These are phyloP conservation scores for Saururus chinensis DNA, from an alignment of 164 flowering plant species.

Conservation along the genomic window DNA sequence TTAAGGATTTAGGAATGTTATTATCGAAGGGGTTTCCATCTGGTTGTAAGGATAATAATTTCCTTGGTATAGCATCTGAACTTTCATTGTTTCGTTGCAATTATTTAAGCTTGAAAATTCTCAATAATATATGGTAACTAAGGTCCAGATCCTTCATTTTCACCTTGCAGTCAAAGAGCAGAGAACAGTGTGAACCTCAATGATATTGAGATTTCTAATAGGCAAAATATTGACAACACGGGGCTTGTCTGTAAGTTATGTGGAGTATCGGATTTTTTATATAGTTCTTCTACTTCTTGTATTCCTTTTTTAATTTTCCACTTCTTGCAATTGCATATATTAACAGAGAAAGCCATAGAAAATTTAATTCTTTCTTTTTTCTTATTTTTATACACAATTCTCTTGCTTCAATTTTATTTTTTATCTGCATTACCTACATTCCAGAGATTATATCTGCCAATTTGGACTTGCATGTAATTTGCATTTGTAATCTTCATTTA, in stretches of 20 bases:
- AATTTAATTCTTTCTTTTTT: no score
- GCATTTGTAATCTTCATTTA: background rate
- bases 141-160: no score
- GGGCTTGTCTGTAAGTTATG: constrained; percentile 86
- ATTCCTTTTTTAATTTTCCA: no score
- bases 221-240: constrained; percentile 69
- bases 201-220: constrained; percentile 66
- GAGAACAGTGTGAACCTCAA: constrained; percentile 35
- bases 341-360: background rate
- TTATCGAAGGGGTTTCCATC: no score
- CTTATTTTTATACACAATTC: background rate
- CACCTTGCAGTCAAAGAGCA: constrained; percentile 58
- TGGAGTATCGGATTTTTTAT: background rate
- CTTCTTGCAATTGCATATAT: background rate
- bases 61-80: no score
- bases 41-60: no score
- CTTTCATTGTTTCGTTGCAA: background rate
- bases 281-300: background rate
- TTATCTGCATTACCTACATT: background rate
- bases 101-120: background rate
- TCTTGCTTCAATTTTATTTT: background rate
- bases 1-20: no score
- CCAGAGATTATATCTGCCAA: background rate
- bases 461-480: background rate
- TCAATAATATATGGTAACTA: no score